Conservation (phyloP, 352 stramenopile species). For the Pythium dissotocum region DNA sequence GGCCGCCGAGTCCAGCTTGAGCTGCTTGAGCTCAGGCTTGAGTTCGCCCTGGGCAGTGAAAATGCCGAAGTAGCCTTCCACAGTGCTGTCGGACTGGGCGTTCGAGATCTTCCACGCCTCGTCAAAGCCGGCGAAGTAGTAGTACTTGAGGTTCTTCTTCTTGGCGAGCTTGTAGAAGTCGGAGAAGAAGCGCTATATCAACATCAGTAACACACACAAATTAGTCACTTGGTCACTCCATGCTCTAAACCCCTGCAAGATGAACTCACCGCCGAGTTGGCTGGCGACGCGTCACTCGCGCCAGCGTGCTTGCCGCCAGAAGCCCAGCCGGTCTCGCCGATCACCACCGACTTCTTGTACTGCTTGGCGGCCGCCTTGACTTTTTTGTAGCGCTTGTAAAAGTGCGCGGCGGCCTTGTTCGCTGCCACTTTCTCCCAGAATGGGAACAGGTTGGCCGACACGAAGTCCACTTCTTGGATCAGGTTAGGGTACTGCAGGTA, state of each 20-base stretch:
- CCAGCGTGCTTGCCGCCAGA: slow-evolving; percentile 37
- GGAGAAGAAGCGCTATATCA: slow-evolving; percentile 44
- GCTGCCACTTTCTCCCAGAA: slow-evolving; percentile 59
- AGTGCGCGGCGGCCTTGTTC: slow-evolving; percentile 37
- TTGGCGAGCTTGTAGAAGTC: slow-evolving; percentile 55
- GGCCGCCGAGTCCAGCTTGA: slow-evolving; percentile 23
- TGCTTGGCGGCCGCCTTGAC: slow-evolving; percentile 33
- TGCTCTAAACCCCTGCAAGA: background rate
- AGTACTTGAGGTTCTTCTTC: slow-evolving; percentile 47
- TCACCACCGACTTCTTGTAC: slow-evolving; percentile 48
- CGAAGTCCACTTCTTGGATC: slow-evolving; percentile 46
- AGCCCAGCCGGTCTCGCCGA: slow-evolving; percentile 70
- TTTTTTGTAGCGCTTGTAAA: slow-evolving; percentile 38
- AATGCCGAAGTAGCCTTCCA: slow-evolving; percentile 66
- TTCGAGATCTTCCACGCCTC: slow-evolving; percentile 55
- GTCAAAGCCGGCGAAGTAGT: slow-evolving; percentile 75
- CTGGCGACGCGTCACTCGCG: slow-evolving; percentile 35
- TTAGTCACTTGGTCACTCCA: background rate
- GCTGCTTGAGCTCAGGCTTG: slow-evolving; percentile 44
- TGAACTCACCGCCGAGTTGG: slow-evolving; percentile 36
- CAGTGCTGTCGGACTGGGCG: slow-evolving; percentile 36
- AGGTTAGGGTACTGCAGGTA: slow-evolving; percentile 52
- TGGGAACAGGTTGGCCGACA: slow-evolving; percentile 63
- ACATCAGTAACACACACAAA: slow-evolving; percentile 1
- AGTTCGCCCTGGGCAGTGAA: slow-evolving; percentile 45